Conservation (phyloP, 345 rosid genomes). For the Salix udensis region DNA sequence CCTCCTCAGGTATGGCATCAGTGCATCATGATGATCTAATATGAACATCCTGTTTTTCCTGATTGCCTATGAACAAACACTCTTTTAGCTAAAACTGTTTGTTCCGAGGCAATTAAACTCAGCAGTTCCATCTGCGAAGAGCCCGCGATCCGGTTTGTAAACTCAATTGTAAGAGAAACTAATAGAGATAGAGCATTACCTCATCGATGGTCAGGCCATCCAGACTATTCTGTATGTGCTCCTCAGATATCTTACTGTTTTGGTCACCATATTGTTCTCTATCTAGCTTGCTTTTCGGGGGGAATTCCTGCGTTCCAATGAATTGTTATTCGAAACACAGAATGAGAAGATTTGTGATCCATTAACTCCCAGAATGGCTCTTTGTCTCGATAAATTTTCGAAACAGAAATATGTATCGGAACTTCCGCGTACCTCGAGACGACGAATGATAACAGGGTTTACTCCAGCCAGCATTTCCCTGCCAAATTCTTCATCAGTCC, state of each 20-base stretch:
- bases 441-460: constrained; percentile 33
- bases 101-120: no score
- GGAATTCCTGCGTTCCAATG: constrained; percentile 30
- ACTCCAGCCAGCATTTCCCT: constrained; percentile 44
- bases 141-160: not conserved
- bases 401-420: no score
- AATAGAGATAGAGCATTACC: constrained; percentile 14
- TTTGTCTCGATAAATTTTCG: not conserved
- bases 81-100: not conserved
- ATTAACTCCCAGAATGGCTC: not conserved
- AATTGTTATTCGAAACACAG: not conserved
- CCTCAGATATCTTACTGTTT: constrained; percentile 29
- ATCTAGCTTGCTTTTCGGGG: constrained; percentile 35
- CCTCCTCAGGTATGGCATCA: constrained; percentile 67
- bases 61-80: constrained; percentile 47
- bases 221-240: constrained; percentile 23
- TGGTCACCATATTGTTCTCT: constrained; percentile 30
- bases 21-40: constrained; percentile 73
- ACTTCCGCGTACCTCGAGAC: constrained; percentile 23
- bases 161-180: not conserved
- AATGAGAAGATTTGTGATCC: not conserved
- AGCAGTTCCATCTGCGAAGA: not conserved
- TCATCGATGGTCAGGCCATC: constrained; percentile 22
- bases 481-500: constrained; percentile 41
- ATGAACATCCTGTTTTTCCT: constrained; percentile 58